phyloP scores from a whole-genome alignment of 2,329 filamentous ascomycete species.

The Fusarium beomiforme region DNA sequence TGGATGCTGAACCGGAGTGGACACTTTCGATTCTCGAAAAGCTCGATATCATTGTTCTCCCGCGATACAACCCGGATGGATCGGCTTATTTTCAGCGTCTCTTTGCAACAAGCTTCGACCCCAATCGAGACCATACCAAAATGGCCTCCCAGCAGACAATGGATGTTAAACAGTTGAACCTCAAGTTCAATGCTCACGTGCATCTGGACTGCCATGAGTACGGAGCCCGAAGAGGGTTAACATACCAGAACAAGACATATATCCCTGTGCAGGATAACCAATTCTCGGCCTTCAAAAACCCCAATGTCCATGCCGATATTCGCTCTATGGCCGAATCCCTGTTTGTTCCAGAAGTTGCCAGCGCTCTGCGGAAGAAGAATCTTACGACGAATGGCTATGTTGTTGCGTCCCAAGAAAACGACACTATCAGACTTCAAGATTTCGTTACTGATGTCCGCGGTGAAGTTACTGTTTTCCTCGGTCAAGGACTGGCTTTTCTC shows the following conservation, averaged over 20 bases:
- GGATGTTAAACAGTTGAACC: slow-evolving; percentile 43
- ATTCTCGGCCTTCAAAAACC: slow-evolving; percentile 48
- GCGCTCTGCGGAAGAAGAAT: slow-evolving; percentile 34
- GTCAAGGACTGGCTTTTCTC: slow-evolving; percentile 45
- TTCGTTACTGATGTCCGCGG: slow-evolving; percentile 45
- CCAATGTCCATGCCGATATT: slow-evolving; percentile 47
- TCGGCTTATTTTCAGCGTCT: slow-evolving; percentile 47
- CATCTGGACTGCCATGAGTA: slow-evolving; percentile 49
- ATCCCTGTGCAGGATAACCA: slow-evolving; percentile 42
- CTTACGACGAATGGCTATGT: slow-evolving; percentile 45
- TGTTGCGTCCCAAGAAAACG: slow-evolving; percentile 23
- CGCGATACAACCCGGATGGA: slow-evolving; percentile 48
- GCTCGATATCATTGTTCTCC: slow-evolving; percentile 45
- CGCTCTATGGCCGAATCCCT: slow-evolving; percentile 42
- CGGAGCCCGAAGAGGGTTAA: slow-evolving; percentile 9
- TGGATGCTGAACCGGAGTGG: slow-evolving; percentile 45
- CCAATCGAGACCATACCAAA: slow-evolving; percentile 48
- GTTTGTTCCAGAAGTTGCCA: slow-evolving; percentile 40
- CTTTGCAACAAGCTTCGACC: slow-evolving; percentile 45
- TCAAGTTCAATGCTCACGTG: slow-evolving; percentile 44
- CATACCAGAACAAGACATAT: slow-evolving; percentile 27
- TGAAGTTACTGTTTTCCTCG: slow-evolving; percentile 41
- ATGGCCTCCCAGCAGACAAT: slow-evolving; percentile 46
- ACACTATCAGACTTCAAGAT: slow-evolving; percentile 41
- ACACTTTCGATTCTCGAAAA: slow-evolving; percentile 40